These are phyloP conservation scores for Citrullus colocynthis DNA, from an alignment of 306 rosid genomes.

Conservation along the genomic window DNA sequence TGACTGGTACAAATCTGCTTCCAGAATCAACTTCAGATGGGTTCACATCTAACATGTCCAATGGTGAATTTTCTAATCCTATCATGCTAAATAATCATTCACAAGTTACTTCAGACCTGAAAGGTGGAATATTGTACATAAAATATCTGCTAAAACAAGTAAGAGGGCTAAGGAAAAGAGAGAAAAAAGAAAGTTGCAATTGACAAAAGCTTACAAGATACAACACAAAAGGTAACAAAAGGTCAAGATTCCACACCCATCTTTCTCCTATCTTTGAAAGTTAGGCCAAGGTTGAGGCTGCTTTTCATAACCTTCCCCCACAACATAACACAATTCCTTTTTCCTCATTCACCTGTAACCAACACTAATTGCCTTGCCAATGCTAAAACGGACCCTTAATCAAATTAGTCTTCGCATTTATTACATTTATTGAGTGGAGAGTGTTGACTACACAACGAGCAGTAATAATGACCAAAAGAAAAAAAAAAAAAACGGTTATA, in stretches of 20 bases:
- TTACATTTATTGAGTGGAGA: not conserved
- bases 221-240: constrained; percentile 20
- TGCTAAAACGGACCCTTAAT: not conserved
- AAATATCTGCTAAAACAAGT: not conserved
- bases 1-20: not conserved
- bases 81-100: not conserved
- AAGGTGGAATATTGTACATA: not conserved
- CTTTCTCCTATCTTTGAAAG: constrained; percentile 38
- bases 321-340: not conserved
- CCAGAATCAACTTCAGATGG: not conserved
- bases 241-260: constrained; percentile 64
- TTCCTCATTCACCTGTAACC: not conserved
- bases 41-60: not conserved
- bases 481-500: not conserved
- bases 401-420: not conserved
- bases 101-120: not conserved
- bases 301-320: constrained; percentile 4
- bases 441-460: not conserved
- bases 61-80: not conserved
- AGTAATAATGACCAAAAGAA: not conserved
- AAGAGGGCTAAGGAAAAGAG: not conserved
- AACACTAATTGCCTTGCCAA: not conserved
- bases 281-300: constrained; percentile 24
- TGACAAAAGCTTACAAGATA: constrained; percentile 1
- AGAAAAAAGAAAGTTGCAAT: not conserved